Percentiles rank a stretch among this genome's conserved stretches.
Conservation (phyloP, 257 asterid genomes). For the Gynochthodes officinalis region DNA sequence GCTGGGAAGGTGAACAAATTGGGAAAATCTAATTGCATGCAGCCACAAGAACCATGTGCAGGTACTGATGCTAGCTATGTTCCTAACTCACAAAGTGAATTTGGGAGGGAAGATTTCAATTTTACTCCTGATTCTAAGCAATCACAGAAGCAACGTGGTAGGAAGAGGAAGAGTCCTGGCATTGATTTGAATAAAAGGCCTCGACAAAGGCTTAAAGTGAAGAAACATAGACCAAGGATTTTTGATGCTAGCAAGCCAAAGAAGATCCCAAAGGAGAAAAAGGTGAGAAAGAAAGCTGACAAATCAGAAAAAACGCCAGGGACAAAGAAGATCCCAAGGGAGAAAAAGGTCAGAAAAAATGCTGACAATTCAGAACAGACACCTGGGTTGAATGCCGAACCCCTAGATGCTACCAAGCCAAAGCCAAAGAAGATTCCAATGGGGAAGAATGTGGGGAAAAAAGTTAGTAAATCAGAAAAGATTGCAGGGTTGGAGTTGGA, state of each 20-base stretch:
- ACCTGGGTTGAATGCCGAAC: too few relatives aligned
- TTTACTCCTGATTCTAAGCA: background rate
- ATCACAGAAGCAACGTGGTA: background rate
- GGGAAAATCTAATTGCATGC: too few relatives aligned
- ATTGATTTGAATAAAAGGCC: conserved; percentile 14
- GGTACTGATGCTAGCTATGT: background rate
- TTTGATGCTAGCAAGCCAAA: conserved; percentile 30
- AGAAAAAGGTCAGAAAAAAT: background rate
- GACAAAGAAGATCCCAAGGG: conserved; percentile 17
- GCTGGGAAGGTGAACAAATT: too few relatives aligned
- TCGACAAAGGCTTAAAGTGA: conserved; percentile 18
- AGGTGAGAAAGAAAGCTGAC: background rate
- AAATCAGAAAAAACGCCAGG: background rate
- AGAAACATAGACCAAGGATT: conserved; percentile 44
- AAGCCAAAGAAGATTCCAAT: background rate
- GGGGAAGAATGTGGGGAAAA: too few relatives aligned
- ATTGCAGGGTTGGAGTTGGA: background rate
- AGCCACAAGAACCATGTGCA: too few relatives aligned
- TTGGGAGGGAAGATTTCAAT: background rate
- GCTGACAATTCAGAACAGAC: background rate
- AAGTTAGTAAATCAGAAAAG: too few relatives aligned
- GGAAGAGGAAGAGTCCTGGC: conserved; percentile 7
- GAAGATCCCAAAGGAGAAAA: conserved; percentile 8
- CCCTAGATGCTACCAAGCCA: too few relatives aligned
- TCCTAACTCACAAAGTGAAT: background rate